A percentile compares a stretch with the other conserved stretches of the same genome.
These are phyloP conservation scores for Geotrichum histeridarum DNA, from an alignment of 1,139 yeast genomes.

Conservation along the genomic window DNA sequence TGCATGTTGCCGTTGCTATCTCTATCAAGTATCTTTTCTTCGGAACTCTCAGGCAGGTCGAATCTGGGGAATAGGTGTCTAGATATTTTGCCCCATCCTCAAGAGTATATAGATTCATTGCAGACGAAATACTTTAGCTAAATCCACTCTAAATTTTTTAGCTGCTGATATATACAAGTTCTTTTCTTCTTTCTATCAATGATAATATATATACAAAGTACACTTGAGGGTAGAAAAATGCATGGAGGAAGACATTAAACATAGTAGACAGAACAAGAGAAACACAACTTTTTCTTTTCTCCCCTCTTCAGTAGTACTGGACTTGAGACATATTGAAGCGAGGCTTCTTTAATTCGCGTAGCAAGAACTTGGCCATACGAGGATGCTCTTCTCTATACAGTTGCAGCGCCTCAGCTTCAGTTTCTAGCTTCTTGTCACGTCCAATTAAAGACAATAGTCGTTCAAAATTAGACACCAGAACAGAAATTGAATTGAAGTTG, in stretches of 20 bases:
- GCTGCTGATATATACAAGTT: neutral
- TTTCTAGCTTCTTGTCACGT: neutral
- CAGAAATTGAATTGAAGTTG: neutral
- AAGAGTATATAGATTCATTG: neutral
- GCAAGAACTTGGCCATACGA: slow-evolving; percentile 10
- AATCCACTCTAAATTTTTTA: too few relatives aligned
- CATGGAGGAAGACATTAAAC: neutral
- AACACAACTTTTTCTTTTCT: neutral
- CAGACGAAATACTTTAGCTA: neutral
- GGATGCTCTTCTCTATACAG: slow-evolving; percentile 4
- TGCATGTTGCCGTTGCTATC: slow-evolving; percentile 39
- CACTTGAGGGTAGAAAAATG: neutral
- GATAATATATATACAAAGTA: neutral
- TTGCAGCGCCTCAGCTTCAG: slow-evolving; percentile 11
- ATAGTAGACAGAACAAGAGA: neutral
- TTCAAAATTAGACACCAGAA: slow-evolving; percentile 7
- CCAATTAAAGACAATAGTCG: neutral
- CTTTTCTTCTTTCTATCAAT: neutral
- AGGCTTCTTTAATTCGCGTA: neutral
- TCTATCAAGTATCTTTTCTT: slow-evolving; percentile 39
- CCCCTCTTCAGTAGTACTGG: neutral
- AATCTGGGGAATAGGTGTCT: neutral
- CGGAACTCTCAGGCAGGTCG: slow-evolving; percentile 19
- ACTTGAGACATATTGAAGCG: neutral
- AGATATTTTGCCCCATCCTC: too few relatives aligned